These are phyloP conservation scores for Puccinia polysora DNA, from an alignment of 1,284 basidiomycete species.

Conservation along the genomic window DNA sequence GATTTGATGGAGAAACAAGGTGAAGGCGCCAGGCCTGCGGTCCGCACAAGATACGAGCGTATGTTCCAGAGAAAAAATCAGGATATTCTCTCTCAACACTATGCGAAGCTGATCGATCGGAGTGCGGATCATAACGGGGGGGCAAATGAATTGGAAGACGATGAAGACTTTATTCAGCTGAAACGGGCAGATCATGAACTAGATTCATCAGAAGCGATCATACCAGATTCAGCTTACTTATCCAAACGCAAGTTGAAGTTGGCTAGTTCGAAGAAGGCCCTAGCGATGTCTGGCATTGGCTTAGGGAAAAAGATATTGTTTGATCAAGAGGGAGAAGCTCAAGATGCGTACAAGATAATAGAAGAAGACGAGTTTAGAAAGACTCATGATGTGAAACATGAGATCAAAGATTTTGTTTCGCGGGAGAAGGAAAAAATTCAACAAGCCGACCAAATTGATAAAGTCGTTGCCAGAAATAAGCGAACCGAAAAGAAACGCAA, in stretches of 20 bases:
- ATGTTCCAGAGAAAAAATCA: slow-evolving; percentile 98
- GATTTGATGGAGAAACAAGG: slow-evolving; percentile 32
- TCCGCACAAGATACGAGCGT: slow-evolving; percentile 92
- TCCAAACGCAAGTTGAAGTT: slow-evolving; percentile 67
- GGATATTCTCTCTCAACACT: slow-evolving; percentile 84
- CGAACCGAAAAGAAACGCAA: slow-evolving; percentile 77
- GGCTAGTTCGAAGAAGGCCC: slow-evolving; percentile 70
- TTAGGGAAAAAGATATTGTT: slow-evolving; percentile 67
- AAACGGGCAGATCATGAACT: slow-evolving; percentile 83
- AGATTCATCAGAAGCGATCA: slow-evolving; percentile 54
- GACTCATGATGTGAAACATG: slow-evolving; percentile 63
- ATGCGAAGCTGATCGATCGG: slow-evolving; percentile 78
- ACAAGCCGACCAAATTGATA: slow-evolving; percentile 69
- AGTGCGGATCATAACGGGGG: slow-evolving; percentile 55
- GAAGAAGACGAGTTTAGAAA: slow-evolving; percentile 66
- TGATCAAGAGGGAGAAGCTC: slow-evolving; percentile 74
- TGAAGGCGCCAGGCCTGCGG: slow-evolving; percentile 51
- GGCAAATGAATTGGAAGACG: slow-evolving; percentile 57
- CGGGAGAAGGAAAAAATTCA: slow-evolving; percentile 68
- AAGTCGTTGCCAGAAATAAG: slow-evolving; percentile 78
- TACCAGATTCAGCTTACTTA: slow-evolving; percentile 58
- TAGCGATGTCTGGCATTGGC: slow-evolving; percentile 62
- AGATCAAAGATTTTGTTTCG: slow-evolving; percentile 66
- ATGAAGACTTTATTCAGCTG: slow-evolving; percentile 86
- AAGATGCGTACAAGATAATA: slow-evolving; percentile 69